Conservation (phyloP, 345 rosid species). For the Ceriops tagal region DNA sequence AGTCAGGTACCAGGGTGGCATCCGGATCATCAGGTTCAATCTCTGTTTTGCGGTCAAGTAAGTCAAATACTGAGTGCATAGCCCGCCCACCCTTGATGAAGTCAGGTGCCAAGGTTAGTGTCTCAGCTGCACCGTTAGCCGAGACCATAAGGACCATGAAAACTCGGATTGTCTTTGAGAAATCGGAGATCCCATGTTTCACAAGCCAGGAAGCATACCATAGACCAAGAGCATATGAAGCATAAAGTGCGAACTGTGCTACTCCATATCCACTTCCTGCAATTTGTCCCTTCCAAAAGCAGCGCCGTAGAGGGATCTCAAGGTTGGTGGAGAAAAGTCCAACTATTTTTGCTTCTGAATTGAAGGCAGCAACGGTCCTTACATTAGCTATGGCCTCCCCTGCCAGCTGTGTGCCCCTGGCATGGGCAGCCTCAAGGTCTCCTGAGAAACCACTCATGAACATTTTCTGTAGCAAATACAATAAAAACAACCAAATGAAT, state of each 20-base stretch:
- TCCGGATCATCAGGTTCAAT: slow-evolving; percentile 92
- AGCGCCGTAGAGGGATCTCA: slow-evolving; percentile 66
- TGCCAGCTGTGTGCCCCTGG: slow-evolving; percentile 92
- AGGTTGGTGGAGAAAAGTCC: slow-evolving; percentile 77
- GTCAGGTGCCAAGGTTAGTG: slow-evolving; percentile 91
- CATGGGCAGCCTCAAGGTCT: slow-evolving; percentile 89
- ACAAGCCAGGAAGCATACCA: slow-evolving; percentile 99
- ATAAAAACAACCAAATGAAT: neutral
- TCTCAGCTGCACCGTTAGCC: slow-evolving; percentile 97
- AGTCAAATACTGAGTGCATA: slow-evolving; percentile 87
- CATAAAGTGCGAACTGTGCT: slow-evolving; percentile 90
- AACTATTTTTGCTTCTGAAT: slow-evolving; percentile 84
- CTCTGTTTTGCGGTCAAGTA: slow-evolving; percentile 95
- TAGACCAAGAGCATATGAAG: slow-evolving; percentile 96
- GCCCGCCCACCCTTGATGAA: slow-evolving; percentile 98
- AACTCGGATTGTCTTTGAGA: slow-evolving; percentile 91
- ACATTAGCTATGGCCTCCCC: slow-evolving; percentile 97
- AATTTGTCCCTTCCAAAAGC: slow-evolving; percentile 99
- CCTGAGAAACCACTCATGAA: slow-evolving; percentile 97
- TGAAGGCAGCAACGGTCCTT: slow-evolving; percentile 95
- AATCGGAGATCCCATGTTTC: slow-evolving; percentile 96
- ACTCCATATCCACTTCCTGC: slow-evolving; percentile 96
- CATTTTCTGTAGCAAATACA: slow-evolving; percentile 69
- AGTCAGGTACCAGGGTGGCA: slow-evolving; percentile 72
- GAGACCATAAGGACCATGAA: slow-evolving; percentile 99